phyloP scores from a whole-genome alignment of 805 yeast species.

The Yamadazyma sp. region DNA sequence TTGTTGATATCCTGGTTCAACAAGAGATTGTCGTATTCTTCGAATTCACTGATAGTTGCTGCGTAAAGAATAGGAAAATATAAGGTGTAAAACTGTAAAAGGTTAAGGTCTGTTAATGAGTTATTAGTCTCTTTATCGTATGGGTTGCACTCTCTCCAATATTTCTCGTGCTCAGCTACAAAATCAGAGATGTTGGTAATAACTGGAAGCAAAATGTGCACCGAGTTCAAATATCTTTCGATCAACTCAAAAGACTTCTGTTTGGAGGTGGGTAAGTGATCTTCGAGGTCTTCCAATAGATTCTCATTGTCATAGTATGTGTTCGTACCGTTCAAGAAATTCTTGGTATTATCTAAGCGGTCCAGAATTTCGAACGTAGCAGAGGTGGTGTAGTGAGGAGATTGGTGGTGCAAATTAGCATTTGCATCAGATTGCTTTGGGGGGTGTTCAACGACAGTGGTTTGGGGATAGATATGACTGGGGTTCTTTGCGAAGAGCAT shows the following conservation, averaged over 20 bases:
- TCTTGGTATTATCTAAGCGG: conserved; percentile 15
- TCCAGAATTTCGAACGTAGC: conserved; percentile 10
- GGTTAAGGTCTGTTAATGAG: conserved; percentile 32
- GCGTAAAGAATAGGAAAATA: conserved; percentile 58
- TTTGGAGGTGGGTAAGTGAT: conserved; percentile 44
- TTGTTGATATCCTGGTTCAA: conserved; percentile 49
- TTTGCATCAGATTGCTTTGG: neutral
- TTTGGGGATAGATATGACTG: conserved; percentile 14
- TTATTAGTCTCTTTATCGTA: conserved; percentile 14
- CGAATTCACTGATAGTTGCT: conserved; percentile 58
- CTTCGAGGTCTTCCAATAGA: conserved; percentile 36
- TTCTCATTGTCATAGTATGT: conserved; percentile 35
- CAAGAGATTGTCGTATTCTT: conserved; percentile 50
- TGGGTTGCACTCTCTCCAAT: conserved; percentile 41
- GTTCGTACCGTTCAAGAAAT: conserved; percentile 38
- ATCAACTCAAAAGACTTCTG: conserved; percentile 48
- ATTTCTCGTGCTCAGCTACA: conserved; percentile 45
- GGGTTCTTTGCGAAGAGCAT: conserved; percentile 16
- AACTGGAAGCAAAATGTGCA: conserved; percentile 57
- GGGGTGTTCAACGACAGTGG: conserved; percentile 1
- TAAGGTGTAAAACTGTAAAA: conserved; percentile 46
- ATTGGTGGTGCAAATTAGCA: no score
- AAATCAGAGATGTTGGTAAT: conserved; percentile 47
- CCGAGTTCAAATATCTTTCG: conserved; percentile 49
- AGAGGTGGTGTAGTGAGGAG: conserved; percentile 5